Conservation (phyloP, 768 basidiomycete species). For the Rhodotorula graminis region DNA sequence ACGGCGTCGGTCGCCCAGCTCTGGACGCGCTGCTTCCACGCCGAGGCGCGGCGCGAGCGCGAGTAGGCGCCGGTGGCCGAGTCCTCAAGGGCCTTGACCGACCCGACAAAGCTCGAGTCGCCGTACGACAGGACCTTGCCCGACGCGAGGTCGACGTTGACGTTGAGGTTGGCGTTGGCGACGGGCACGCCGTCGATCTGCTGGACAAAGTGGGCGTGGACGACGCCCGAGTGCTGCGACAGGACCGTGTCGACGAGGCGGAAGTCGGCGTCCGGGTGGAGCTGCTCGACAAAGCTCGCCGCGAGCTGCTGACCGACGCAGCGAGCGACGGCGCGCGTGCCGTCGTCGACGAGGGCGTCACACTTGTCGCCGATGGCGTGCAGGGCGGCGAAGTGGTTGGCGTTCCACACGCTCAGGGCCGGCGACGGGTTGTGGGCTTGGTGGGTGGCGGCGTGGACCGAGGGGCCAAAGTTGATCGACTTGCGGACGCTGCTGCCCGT, state of each 20-base stretch:
- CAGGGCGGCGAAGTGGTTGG: slow-evolving; percentile 38
- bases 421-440: slow-evolving; percentile 6
- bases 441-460: slow-evolving; percentile 61
- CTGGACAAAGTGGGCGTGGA: slow-evolving; percentile 84
- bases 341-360: slow-evolving; percentile 38
- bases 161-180: slow-evolving; percentile 65
- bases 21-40: slow-evolving; percentile 20
- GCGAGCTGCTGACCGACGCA: slow-evolving; percentile 59
- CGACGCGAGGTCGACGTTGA: slow-evolving; percentile 86
- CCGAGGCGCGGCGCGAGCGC: not conserved
- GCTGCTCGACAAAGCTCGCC: slow-evolving; percentile 57
- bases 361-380: slow-evolving; percentile 48
- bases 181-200: slow-evolving; percentile 80
- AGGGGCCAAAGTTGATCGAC: slow-evolving; percentile 83
- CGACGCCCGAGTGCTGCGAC: slow-evolving; percentile 75
- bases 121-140: slow-evolving; percentile 80
- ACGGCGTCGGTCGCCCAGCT: slow-evolving; percentile 15
- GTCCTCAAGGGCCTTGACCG: not conserved
- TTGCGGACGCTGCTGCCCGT: slow-evolving; percentile 56
- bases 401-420: slow-evolving; percentile 25
- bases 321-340: slow-evolving; percentile 25
- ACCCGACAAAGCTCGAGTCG: slow-evolving; percentile 57
- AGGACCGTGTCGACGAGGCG: slow-evolving; percentile 73
- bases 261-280: slow-evolving; percentile 48
- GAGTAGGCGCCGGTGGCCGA: not conserved